These are phyloP conservation scores for Podosphaera xanthii DNA, from an alignment of 2,329 filamentous ascomycete genomes.

Conservation along the genomic window DNA sequence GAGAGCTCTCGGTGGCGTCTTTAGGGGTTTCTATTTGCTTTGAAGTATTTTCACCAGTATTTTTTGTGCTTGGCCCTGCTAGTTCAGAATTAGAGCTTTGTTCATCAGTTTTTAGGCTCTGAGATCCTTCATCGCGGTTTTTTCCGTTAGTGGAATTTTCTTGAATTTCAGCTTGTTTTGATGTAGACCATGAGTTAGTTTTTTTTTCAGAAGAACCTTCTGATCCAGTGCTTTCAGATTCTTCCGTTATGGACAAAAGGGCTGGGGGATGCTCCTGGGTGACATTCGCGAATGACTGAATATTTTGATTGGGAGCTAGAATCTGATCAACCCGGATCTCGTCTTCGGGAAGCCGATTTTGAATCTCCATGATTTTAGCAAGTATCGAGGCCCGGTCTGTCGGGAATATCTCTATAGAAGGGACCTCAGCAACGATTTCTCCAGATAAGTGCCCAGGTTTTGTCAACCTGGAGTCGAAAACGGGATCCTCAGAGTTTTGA, in stretches of 20 bases:
- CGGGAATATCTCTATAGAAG: constrained; percentile 12
- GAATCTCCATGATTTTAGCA: constrained; percentile 8
- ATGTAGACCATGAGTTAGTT: too few species aligned
- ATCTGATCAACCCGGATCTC: constrained; percentile 5
- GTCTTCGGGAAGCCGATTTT: constrained; percentile 10
- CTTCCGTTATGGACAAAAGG: not conserved
- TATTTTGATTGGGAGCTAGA: constrained; percentile 3
- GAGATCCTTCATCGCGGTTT: too few species aligned
- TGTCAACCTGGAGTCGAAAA: not conserved
- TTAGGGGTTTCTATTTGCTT: too few species aligned
- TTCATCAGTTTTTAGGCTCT: too few species aligned
- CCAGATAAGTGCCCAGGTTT: constrained; percentile 5
- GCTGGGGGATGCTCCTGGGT: not conserved
- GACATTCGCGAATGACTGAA: too few species aligned
- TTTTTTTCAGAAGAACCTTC: not conserved
- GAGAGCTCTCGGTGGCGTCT: too few species aligned
- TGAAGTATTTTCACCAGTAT: too few species aligned
- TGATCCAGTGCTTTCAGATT: not conserved
- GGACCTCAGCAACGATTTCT: constrained; percentile 14
- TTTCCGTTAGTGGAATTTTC: too few species aligned
- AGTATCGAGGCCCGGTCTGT: constrained; percentile 11
- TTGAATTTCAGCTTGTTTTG: too few species aligned
- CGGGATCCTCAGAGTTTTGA: not conserved
- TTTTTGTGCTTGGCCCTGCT: too few species aligned
- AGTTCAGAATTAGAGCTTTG: too few species aligned